Conservation (phyloP, 2,329 filamentous ascomycete genomes). For the Emydomyces testavorans region DNA sequence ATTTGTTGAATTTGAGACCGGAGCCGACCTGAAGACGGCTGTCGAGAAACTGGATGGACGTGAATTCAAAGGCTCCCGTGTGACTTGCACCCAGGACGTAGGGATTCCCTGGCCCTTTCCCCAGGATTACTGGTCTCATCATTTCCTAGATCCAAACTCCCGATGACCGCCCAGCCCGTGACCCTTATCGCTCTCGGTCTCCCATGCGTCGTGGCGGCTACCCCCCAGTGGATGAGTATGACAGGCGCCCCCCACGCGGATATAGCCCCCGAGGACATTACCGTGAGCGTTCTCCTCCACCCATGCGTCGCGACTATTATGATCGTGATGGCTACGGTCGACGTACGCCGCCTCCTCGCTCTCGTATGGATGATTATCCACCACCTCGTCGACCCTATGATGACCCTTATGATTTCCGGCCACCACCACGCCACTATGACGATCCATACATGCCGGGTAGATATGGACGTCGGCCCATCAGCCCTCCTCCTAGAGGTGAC, state of each 20-base stretch:
- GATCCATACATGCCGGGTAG: conserved; percentile 48
- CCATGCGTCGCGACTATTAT: conserved; percentile 73
- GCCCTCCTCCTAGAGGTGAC: conserved; percentile 27
- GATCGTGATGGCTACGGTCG: conserved; percentile 66
- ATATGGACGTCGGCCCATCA: conserved; percentile 39
- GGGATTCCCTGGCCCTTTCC: conserved; percentile 25
- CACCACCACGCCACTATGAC: conserved; percentile 45
- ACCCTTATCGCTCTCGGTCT: conserved; percentile 69
- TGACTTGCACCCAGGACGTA: conserved; percentile 83
- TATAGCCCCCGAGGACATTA: conserved; percentile 81
- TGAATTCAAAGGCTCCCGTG: conserved; percentile 82
- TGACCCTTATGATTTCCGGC: conserved; percentile 47
- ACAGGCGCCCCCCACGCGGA: conserved; percentile 67
- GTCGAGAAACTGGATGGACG: conserved; percentile 88
- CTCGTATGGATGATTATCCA: conserved; percentile 58
- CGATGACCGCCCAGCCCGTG: conserved; percentile 59
- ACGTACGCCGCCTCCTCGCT: conserved; percentile 64
- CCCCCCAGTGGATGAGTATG: conserved; percentile 65
- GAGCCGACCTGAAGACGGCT: conserved; percentile 74
- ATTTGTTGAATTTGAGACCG: conserved; percentile 96
- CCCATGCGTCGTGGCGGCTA: conserved; percentile 57
- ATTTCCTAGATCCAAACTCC: conserved; percentile 49
- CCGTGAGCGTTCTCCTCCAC: conserved; percentile 64
- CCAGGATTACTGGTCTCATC: conserved; percentile 20
- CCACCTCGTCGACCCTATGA: conserved; percentile 47